Base-by-base conservation (phyloP, 2,329 filamentous ascomycete genomes). In the Penicillium nordicum region DNA sequence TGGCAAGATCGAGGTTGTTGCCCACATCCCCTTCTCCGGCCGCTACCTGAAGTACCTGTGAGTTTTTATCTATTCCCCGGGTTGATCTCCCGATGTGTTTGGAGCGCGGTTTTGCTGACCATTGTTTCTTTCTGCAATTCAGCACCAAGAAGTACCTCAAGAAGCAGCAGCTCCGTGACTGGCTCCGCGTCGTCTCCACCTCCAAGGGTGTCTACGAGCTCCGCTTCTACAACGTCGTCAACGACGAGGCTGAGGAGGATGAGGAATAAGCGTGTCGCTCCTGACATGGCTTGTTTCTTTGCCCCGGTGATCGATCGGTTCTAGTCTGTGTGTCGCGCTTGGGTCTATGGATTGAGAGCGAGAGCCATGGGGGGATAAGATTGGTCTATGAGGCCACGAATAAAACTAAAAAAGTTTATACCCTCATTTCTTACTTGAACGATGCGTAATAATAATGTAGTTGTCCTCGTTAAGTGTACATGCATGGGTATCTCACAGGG, bases 71-170 rank as follows among this genome's bases (percentile, higher is more conserved):
- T 10, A 6, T n/a, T 21, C 12, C 12, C 16, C 11, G 21, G 10
- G 12, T 18, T 41, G 5, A 18, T 5, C 2, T 12, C 27, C 14
- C 9, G 8, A 37, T 29, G 14, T 11, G 5, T 2, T 30, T 11
- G n/a, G 23, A 21, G 3, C 12, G 27, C 12, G 25, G 30, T 9
- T 27, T 12, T 30, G 27, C 57, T 65, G 53, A 60, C 60, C 37
- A 34, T 29, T 36, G 21, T 9, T 23, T 18, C 27, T 37, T 46
- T 34, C 18, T 43, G 5, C 38, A 48, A 46, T 50, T 53, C 68
- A 96, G 91, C 79, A 99, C 94, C 80, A 99, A 99, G 91, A 99
- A 99, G 87, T 99, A 96, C 89, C 89, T 99, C 81, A 99, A 99
- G 92, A 99, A 99, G 90, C 91, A 97, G 86, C 93, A 97, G 87